Evolutionary conservation across 768 basidiomycete genomes (phyloP).

Genomic region (Symmetrospora coprosmae): DNA sequence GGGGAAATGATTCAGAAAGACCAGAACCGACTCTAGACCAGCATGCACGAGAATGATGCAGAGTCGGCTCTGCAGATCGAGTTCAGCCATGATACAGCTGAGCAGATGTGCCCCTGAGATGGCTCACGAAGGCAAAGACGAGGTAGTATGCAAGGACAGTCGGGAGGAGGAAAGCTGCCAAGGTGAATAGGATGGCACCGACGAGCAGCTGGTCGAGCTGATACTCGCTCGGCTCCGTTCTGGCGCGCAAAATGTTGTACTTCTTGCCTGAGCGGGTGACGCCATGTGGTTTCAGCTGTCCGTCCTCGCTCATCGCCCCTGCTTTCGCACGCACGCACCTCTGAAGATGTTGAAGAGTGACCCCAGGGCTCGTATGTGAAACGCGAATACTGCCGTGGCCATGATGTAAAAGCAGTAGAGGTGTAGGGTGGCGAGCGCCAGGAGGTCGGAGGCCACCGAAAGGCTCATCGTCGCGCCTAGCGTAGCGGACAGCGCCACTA

Average conservation of each 20-base stretch:
- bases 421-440: slow-evolving; percentile 57
- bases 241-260: slow-evolving; percentile 66
- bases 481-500: slow-evolving; percentile 33
- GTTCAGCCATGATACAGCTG: background rate
- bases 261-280: slow-evolving; percentile 53
- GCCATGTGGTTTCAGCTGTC: too few relatives aligned
- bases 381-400: slow-evolving; percentile 50
- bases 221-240: slow-evolving; percentile 82
- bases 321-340: slow-evolving; percentile 43
- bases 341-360: slow-evolving; percentile 81
- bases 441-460: slow-evolving; percentile 52
- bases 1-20: slow-evolving; percentile 82
- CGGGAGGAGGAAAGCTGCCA: slow-evolving; percentile 65
- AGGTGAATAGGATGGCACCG: slow-evolving; percentile 75
- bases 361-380: slow-evolving; percentile 47
- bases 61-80: slow-evolving; percentile 43
- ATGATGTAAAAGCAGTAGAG: slow-evolving; percentile 56
- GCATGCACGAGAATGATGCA: slow-evolving; percentile 50
- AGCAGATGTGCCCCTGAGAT: background rate
- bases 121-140: slow-evolving; percentile 57
- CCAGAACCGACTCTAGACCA: slow-evolving; percentile 50
- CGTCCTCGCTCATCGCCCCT: background rate
- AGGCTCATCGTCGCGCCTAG: slow-evolving; percentile 49
- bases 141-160: slow-evolving; percentile 75
- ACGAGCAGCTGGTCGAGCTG: slow-evolving; percentile 88